A percentile compares a stretch with the other conserved stretches of the same genome.
phyloP scores from a whole-genome alignment of 2,329 filamentous ascomycete genomes.

The Chrysoporthe deuterocubensis region DNA sequence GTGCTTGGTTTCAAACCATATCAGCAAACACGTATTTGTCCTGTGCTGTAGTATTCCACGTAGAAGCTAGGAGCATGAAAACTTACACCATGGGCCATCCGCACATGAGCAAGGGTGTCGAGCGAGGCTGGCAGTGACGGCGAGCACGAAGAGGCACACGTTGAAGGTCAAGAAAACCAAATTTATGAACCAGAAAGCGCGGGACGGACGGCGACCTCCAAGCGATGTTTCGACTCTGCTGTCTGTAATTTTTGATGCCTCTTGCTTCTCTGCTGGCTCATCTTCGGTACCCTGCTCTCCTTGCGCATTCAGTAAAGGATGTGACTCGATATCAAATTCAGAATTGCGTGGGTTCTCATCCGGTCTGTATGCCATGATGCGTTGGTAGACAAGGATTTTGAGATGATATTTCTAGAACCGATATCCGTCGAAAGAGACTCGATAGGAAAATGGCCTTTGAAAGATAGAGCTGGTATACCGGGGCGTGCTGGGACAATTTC shows the following conservation, averaged over 20 bases:
- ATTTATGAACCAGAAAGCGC: too few species aligned
- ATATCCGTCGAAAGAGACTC: too few species aligned
- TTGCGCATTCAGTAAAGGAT: conserved; percentile 1
- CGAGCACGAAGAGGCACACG: background rate
- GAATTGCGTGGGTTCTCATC: too few species aligned
- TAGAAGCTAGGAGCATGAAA: background rate
- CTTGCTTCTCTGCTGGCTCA: conserved; percentile 3
- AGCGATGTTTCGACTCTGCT: background rate
- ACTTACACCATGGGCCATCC: conserved; percentile 11
- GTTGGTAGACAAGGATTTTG: too few species aligned
- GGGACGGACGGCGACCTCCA: too few species aligned
- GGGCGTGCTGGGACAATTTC: too few species aligned
- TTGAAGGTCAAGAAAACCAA: too few species aligned
- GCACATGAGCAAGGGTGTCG: conserved; percentile 2
- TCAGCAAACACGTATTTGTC: background rate
- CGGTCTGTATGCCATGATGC: too few species aligned
- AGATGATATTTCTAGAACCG: too few species aligned
- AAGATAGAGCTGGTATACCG: too few species aligned
- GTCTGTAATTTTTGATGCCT: background rate
- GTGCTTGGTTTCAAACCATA: background rate
- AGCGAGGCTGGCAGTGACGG: background rate
- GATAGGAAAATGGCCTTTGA: too few species aligned
- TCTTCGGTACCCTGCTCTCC: background rate
- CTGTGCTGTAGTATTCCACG: background rate
- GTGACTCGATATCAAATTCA: background rate